Evolutionary conservation across 2,329 filamentous ascomycete genomes (phyloP), one percentile per base, ranked within the genome.

Genomic region (Leptographium radiaticola): DNA sequence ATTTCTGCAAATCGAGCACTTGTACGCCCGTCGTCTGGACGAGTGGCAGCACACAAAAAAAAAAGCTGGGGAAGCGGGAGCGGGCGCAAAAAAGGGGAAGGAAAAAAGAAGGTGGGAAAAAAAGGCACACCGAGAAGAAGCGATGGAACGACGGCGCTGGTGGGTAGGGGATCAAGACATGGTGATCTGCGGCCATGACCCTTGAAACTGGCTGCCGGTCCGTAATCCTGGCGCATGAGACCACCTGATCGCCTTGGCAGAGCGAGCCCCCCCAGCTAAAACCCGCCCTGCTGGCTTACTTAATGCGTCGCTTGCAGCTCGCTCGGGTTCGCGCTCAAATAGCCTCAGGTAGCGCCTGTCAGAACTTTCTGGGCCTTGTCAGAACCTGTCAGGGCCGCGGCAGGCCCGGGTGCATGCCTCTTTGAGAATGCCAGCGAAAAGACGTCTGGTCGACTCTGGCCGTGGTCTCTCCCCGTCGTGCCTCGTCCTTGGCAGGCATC

Each of bases 151-250:
- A 2, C n/a, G 48, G n/a, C 13, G 30, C 8, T 33, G 45, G 48
- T n/a, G 36, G 38, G 48, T 16, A 50, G n/a, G 49, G n/a, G 40
- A 44, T 36, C 13, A 44, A 12, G 31, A 15, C 13, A 25, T 15
- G 49, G 49, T 34, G 49, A 34, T 50, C 38, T 25, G 30, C 49
- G 25, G 38, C 49, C 38, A 43, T 33, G 34, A 50, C 38, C 49
- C 49, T 50, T 43, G 49, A 50, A 50, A 50, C 49, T 20, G 36
- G 48, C 36, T 40, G 36, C 30, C 38, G 50, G 50, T 18, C 39
- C 16, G 15, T 20, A 38, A 49, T 49, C 48, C 48, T 30, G 33
- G 49, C 49, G 12, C 25, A 15, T 33, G 15, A 42, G 34, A 50
- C 25, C 49, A 50, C 49, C 49, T 50, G 47, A 49, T 40, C 36